Percentiles rank a stretch among this genome's conserved stretches.
These are phyloP conservation scores for Huntiella savannae DNA, from an alignment of 2,329 filamentous ascomycete genomes.

Conservation along the genomic window DNA sequence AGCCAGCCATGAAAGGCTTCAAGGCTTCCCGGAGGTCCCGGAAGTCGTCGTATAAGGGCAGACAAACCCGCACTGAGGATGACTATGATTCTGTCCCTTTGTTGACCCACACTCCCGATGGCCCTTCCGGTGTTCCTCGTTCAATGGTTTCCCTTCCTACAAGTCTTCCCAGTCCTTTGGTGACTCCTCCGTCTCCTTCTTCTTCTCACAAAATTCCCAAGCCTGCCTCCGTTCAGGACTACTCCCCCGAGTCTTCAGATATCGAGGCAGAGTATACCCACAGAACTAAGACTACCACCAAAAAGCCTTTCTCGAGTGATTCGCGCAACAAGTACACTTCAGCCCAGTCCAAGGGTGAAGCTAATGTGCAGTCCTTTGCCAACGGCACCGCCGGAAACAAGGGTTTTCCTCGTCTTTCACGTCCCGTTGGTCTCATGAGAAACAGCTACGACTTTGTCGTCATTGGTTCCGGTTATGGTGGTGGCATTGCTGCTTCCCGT, in stretches of 20 bases:
- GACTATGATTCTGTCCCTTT: slow-evolving; percentile 7
- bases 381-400: slow-evolving; percentile 6
- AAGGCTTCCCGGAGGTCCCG: slow-evolving; percentile 6
- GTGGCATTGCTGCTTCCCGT: slow-evolving; percentile 43
- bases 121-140: neutral
- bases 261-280: slow-evolving; percentile 5
- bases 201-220: neutral
- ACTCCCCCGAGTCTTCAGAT: slow-evolving; percentile 5
- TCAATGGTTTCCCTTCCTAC: neutral
- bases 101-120: neutral
- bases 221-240: slow-evolving; percentile 4
- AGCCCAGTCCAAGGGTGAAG: slow-evolving; percentile 9
- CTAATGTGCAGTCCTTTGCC: slow-evolving; percentile 8
- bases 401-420: slow-evolving; percentile 26
- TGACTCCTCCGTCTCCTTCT: neutral
- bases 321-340: slow-evolving; percentile 7
- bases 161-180: too few relatives aligned
- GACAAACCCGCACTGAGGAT: neutral
- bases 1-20: slow-evolving; percentile 9
- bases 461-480: slow-evolving; percentile 51
- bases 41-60: neutral
- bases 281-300: neutral
- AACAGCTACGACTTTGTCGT: slow-evolving; percentile 45
- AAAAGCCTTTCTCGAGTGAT: neutral
- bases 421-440: slow-evolving; percentile 36